Percentiles rank a stretch among this genome's conserved stretches.
These are phyloP conservation scores for Prosopis cineraria DNA, from an alignment of 306 rosid species.

Conservation along the genomic window DNA sequence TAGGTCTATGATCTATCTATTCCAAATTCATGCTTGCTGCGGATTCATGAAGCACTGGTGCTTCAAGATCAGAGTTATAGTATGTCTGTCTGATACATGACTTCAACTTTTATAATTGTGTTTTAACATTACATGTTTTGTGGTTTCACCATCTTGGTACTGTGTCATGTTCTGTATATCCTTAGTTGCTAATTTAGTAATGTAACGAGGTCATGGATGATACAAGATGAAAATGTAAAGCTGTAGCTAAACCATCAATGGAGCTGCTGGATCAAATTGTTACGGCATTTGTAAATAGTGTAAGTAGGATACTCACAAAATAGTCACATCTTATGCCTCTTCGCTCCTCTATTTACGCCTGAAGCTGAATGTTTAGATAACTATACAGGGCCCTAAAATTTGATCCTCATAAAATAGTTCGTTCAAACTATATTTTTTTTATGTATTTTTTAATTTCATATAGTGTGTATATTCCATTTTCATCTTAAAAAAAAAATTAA, in stretches of 20 bases:
- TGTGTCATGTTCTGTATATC: not conserved
- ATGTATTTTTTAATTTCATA: too few species aligned
- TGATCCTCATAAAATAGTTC: too few species aligned
- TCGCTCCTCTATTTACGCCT: too few species aligned
- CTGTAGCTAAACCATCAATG: not conserved
- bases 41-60: not conserved
- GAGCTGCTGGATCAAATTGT: not conserved
- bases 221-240: not conserved
- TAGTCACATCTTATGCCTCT: too few species aligned
- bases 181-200: not conserved
- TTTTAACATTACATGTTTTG: not conserved
- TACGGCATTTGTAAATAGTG: too few species aligned
- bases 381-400: too few species aligned
- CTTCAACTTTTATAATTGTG: not conserved
- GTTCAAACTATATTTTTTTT: too few species aligned
- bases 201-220: not conserved
- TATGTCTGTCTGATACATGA: not conserved
- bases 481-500: too few species aligned
- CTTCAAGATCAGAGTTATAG: not conserved
- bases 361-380: too few species aligned
- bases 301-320: too few species aligned
- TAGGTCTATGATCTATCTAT: conserved; percentile 1
- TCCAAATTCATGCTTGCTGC: not conserved
- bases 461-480: too few species aligned
- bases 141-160: too few species aligned